These are phyloP conservation scores for Dipteronia sinensis DNA, from an alignment of 345 rosid genomes.

Conservation along the genomic window DNA sequence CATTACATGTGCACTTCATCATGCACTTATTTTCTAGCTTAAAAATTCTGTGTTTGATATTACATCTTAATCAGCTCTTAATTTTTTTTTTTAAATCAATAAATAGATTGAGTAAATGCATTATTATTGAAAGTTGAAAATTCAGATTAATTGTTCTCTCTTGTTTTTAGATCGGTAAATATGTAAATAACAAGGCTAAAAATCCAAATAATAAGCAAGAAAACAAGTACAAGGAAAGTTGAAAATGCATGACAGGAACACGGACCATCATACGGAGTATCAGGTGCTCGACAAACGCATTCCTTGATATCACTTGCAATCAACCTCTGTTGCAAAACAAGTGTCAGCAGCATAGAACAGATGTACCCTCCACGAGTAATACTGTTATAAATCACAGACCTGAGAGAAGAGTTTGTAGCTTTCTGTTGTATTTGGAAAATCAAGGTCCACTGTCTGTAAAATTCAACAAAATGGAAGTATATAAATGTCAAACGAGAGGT, in stretches of 20 bases:
- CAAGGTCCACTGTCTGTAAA: slow-evolving; percentile 71
- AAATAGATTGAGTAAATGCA: not conserved
- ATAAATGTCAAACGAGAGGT: slow-evolving; percentile 13
- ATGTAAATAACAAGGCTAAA: not conserved
- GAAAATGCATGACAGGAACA: slow-evolving; percentile 17
- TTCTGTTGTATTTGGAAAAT: slow-evolving; percentile 83
- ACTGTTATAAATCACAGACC: slow-evolving; percentile 47
- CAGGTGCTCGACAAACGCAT: slow-evolving; percentile 95
- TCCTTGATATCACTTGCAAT: slow-evolving; percentile 98
- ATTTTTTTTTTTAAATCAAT: not conserved
- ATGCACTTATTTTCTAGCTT: not conserved
- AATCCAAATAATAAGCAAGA: not conserved
- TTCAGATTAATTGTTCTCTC: not conserved
- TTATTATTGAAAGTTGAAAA: not conserved
- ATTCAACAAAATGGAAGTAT: slow-evolving; percentile 13
- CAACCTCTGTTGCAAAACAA: slow-evolving; percentile 62
- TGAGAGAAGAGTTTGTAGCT: slow-evolving; percentile 91
- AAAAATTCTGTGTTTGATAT: not conserved
- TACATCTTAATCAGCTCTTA: not conserved
- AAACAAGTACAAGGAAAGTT: not conserved
- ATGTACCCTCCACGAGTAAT: slow-evolving; percentile 9
- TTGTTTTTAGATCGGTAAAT: not conserved
- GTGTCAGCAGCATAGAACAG: slow-evolving; percentile 24
- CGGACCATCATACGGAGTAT: slow-evolving; percentile 94
- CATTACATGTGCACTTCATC: not conserved